Base-by-base conservation (phyloP, 2,329 filamentous ascomycete species). In the Nigrospora oryzae region DNA sequence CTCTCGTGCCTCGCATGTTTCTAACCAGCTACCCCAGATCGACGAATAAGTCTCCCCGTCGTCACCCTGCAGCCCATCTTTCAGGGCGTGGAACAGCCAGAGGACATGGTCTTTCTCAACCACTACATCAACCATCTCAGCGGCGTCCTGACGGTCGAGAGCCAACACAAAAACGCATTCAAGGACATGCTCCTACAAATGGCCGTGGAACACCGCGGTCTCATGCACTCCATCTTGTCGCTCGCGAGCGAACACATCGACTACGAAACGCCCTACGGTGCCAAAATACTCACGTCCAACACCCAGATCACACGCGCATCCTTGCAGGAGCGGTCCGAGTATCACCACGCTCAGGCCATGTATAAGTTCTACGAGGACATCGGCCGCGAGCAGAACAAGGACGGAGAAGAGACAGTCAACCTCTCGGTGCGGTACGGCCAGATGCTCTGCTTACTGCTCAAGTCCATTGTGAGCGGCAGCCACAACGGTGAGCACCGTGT, bases 201-300 rank as follows among this genome's bases (percentile, higher is more conserved):
- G 68, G 89, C 89, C 3, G 81, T 86, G 36, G 74, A 83, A 48
- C 84, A 95, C 59, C 75, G 81, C 49, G 88, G 88, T 12, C 70
- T 95, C 43, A 95, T 95, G 89, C 89, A 95, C 61, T 93, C 89
- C 11, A 80, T 95, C 41, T 74, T 95, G 43, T 89, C 86, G 38
- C 73, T 95, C 10, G 86, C 89, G 34, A 86, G 86, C 53, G 89
- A 83, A 48, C 89, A 95, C 55, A 75, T 83, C 44, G 76, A 83
- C 60, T 74, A 73, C 49, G 69, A 74, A 5, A 75, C 77, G 0
- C 71, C 76, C 0, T 79, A 81, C 44, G 78, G 76, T 11, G 52
- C 61, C 46, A 77, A 75, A 39, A 57, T 81, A 5, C 62, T 83
- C 6, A 63, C 63, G 32, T 68, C 73, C 17, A 69, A 74, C 49